Conservation (phyloP, 2,329 filamentous ascomycete species). For the Bertia moriformis region DNA sequence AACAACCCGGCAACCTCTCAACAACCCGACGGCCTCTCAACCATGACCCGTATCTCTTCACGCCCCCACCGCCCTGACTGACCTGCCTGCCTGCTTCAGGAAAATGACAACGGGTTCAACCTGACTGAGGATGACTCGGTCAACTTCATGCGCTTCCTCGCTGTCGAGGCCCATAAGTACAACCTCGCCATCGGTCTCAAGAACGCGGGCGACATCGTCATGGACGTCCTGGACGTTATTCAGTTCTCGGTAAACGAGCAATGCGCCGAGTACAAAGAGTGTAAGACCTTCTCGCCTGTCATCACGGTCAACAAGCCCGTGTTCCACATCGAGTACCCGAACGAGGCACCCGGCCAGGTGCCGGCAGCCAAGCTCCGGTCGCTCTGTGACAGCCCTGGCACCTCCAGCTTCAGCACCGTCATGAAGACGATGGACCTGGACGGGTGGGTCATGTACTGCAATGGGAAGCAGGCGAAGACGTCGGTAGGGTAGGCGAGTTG, state of each 20-base stretch:
- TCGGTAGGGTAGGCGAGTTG: not conserved
- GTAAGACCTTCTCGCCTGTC: conserved; percentile 40
- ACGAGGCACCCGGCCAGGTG: conserved; percentile 25
- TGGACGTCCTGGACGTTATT: conserved; percentile 27
- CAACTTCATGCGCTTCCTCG: conserved; percentile 44
- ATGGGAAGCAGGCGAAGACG: conserved; percentile 8
- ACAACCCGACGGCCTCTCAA: too few relatives aligned
- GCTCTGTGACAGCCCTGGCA: conserved; percentile 30
- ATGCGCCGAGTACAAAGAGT: conserved; percentile 47
- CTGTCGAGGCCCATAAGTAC: conserved; percentile 31
- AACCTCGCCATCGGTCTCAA: conserved; percentile 54
- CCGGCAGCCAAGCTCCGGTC: conserved; percentile 14
- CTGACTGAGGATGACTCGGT: conserved; percentile 41
- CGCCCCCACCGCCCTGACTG: too few relatives aligned
- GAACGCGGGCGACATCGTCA: conserved; percentile 49
- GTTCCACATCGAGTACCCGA: conserved; percentile 60
- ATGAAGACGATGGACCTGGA: conserved; percentile 52
- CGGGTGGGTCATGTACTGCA: conserved; percentile 45
- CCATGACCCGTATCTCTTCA: too few relatives aligned
- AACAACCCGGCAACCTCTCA: not conserved
- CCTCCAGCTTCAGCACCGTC: conserved; percentile 42
- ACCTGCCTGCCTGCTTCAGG: conserved; percentile 8
- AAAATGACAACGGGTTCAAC: conserved; percentile 47
- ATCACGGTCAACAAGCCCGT: conserved; percentile 49
- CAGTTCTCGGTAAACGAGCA: conserved; percentile 60